Evolutionary conservation across 805 yeast genomes (phyloP).

Genomic region (Pichia rugopelliculosa): DNA sequence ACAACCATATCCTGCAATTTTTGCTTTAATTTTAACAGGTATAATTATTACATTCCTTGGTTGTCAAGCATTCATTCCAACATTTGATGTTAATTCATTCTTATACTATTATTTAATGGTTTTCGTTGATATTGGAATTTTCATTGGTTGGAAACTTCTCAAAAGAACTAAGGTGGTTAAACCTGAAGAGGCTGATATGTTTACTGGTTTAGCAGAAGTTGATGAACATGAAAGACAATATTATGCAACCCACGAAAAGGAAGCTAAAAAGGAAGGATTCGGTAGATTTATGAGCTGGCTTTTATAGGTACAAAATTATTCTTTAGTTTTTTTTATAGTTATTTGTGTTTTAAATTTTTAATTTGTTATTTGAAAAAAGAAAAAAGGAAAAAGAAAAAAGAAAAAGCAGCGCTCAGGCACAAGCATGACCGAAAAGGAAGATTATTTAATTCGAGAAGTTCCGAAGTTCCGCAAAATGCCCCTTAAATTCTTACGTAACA

Average conservation of each 20-base stretch:
- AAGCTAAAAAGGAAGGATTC: background rate
- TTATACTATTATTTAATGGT: conserved; percentile 38
- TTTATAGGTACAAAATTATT: too few species aligned
- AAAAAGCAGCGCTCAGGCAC: too few species aligned
- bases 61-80: conserved; percentile 33
- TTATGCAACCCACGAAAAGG: conserved; percentile 14
- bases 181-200: conserved; percentile 40
- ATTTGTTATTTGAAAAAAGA: too few species aligned
- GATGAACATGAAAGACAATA: conserved; percentile 40
- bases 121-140: conserved; percentile 33
- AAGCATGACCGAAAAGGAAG: too few species aligned
- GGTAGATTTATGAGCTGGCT: conserved; percentile 3
- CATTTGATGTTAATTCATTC: conserved; percentile 34
- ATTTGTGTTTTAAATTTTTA: too few species aligned
- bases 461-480: too few species aligned
- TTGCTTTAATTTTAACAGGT: conserved; percentile 26
- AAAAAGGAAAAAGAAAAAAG: too few species aligned
- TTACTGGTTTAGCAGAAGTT: conserved; percentile 38
- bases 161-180: conserved; percentile 33
- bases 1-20: conserved; percentile 28
- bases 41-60: conserved; percentile 34
- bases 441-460: too few species aligned
- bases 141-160: conserved; percentile 31
- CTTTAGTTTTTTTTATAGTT: too few species aligned
- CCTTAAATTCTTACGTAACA: too few species aligned